These are phyloP conservation scores for Aspergillus spinulosporus DNA, from an alignment of 2,329 filamentous ascomycete species.

Conservation along the genomic window DNA sequence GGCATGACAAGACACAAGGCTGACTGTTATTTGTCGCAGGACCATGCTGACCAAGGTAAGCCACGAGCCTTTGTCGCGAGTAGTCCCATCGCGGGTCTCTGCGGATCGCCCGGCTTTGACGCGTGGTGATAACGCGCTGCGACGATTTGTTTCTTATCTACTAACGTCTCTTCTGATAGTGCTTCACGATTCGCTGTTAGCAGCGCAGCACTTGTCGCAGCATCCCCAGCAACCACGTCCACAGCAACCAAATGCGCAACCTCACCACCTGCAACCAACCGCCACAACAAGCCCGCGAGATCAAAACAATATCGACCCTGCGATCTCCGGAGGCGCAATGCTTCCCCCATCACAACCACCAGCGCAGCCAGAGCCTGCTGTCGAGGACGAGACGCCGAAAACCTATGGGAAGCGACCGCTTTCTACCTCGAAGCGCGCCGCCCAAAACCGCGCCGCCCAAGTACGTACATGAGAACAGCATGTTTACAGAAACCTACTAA, in stretches of 20 bases:
- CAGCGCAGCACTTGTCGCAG: slow-evolving; percentile 43
- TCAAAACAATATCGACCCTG: slow-evolving; percentile 59
- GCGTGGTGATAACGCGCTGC: neutral
- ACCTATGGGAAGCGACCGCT: slow-evolving; percentile 77
- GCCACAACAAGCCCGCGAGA: slow-evolving; percentile 45
- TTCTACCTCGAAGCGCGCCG: slow-evolving; percentile 92
- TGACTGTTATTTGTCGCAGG: slow-evolving; percentile 29
- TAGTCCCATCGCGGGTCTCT: neutral
- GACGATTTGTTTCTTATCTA: neutral
- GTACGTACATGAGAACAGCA: slow-evolving; percentile 55
- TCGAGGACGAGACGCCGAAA: slow-evolving; percentile 63
- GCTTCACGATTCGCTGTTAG: slow-evolving; percentile 64
- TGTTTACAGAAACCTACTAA: slow-evolving; percentile 21
- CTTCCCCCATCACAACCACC: slow-evolving; percentile 43
- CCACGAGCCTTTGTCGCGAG: slow-evolving; percentile 23
- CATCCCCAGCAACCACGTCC: slow-evolving; percentile 38
- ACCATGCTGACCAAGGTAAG: slow-evolving; percentile 50
- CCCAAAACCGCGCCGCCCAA: slow-evolving; percentile 95
- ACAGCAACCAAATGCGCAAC: slow-evolving; percentile 46
- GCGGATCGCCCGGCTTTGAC: slow-evolving; percentile 36
- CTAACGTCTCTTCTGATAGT: slow-evolving; percentile 42
- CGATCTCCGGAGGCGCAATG: slow-evolving; percentile 55
- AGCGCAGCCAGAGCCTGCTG: slow-evolving; percentile 29
- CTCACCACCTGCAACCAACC: slow-evolving; percentile 40
- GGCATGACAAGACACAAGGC: slow-evolving; percentile 5